These are phyloP conservation scores for Podospora sp. DNA, from an alignment of 495 filamentous ascomycete genomes.

Conservation along the genomic window DNA sequence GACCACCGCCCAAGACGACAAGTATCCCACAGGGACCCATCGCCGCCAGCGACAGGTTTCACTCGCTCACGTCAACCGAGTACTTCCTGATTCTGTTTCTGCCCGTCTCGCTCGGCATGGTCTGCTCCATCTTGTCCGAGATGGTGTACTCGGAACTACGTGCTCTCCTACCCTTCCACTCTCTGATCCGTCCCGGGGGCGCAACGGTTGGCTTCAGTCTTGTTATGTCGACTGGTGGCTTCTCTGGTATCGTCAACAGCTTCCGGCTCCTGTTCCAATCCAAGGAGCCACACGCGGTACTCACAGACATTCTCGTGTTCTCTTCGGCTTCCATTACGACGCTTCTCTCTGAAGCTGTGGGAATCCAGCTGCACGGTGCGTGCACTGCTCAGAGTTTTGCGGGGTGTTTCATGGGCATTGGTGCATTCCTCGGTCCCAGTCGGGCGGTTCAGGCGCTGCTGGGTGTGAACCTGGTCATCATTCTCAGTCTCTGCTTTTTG, in stretches of 20 bases:
- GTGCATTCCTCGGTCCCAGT: constrained; percentile 33
- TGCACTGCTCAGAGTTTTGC: constrained; percentile 14
- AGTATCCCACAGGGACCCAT: background rate
- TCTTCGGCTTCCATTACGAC: constrained; percentile 32
- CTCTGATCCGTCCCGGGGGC: constrained; percentile 28
- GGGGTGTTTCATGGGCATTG: constrained; percentile 27
- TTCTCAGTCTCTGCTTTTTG: background rate
- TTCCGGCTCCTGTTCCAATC: constrained; percentile 29
- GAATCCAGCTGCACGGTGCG: constrained; percentile 26
- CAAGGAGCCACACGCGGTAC: constrained; percentile 25
- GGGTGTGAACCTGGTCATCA: background rate
- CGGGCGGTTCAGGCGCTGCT: constrained; percentile 25
- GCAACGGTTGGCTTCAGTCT: constrained; percentile 32
- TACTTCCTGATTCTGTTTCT: constrained; percentile 37
- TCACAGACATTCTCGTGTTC: constrained; percentile 28
- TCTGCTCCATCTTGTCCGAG: constrained; percentile 31
- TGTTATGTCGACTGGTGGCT: constrained; percentile 30
- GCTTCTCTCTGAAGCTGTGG: constrained; percentile 32
- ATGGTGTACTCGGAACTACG: constrained; percentile 32
- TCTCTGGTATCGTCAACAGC: constrained; percentile 27
- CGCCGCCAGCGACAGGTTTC: constrained; percentile 1
- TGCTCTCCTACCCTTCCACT: constrained; percentile 36
- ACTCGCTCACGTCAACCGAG: constrained; percentile 15
- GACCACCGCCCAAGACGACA: background rate
- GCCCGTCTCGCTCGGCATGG: constrained; percentile 30